phyloP scores from a whole-genome alignment of 768 basidiomycete species.

The Lactarius hengduanensis region DNA sequence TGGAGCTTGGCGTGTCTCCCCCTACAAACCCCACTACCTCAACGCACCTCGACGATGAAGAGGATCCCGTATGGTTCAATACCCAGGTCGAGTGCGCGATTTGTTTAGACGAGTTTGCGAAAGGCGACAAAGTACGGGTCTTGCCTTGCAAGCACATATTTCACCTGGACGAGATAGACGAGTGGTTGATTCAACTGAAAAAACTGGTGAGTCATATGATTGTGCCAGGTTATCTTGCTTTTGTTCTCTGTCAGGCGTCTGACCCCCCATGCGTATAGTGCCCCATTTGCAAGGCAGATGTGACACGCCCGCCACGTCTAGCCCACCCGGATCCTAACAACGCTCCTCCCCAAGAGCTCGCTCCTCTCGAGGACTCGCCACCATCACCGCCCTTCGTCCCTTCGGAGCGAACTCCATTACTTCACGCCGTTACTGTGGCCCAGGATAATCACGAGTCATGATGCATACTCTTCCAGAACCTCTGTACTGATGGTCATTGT shows the following conservation, averaged over 20 bases:
- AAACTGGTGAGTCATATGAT: slow-evolving; percentile 66
- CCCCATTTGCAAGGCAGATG: slow-evolving; percentile 90
- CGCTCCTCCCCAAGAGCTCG: not conserved
- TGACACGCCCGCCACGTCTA: slow-evolving; percentile 58
- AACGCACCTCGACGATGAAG: slow-evolving; percentile 30
- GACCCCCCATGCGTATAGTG: slow-evolving; percentile 50
- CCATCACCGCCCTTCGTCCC: slow-evolving; percentile 19
- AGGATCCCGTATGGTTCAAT: slow-evolving; percentile 71
- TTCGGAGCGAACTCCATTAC: slow-evolving; percentile 24
- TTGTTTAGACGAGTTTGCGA: slow-evolving; percentile 81
- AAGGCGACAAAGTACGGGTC: slow-evolving; percentile 88
- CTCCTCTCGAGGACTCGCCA: slow-evolving; percentile 1
- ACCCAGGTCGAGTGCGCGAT: slow-evolving; percentile 88
- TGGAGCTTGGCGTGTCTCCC: slow-evolving; percentile 24
- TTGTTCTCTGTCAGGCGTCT: slow-evolving; percentile 11
- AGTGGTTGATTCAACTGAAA: slow-evolving; percentile 90
- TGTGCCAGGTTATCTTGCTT: slow-evolving; percentile 15
- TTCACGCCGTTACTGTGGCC: slow-evolving; percentile 7
- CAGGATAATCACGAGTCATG: slow-evolving; percentile 20
- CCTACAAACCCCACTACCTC: slow-evolving; percentile 27
- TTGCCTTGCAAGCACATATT: slow-evolving; percentile 95
- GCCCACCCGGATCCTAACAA: slow-evolving; percentile 23
- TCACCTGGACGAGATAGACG: slow-evolving; percentile 87
- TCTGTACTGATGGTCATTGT: slow-evolving; percentile 24
- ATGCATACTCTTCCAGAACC: slow-evolving; percentile 16